Percentiles rank a stretch among this genome's conserved stretches.
Conservation (phyloP, 2,329 filamentous ascomycete species). For the Elsinoe batatas region DNA sequence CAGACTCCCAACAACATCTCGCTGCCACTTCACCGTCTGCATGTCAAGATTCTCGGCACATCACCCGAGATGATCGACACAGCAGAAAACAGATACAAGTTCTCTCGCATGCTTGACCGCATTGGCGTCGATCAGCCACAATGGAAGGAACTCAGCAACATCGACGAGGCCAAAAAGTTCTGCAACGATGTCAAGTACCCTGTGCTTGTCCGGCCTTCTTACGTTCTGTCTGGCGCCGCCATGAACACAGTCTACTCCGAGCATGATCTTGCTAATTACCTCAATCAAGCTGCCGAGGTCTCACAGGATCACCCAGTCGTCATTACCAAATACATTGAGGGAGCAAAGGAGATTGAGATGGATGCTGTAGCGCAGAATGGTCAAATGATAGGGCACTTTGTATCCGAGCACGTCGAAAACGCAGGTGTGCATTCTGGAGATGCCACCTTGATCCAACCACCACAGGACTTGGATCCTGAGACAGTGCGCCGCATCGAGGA, state of each 20-base stretch:
- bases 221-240: slow-evolving; percentile 90
- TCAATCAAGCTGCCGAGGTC: slow-evolving; percentile 84
- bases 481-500: slow-evolving; percentile 89
- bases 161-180: slow-evolving; percentile 80
- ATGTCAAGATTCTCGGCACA: slow-evolving; percentile 87
- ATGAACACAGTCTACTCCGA: slow-evolving; percentile 99
- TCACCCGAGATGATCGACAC: slow-evolving; percentile 98
- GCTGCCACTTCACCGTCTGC: slow-evolving; percentile 73
- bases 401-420: slow-evolving; percentile 98
- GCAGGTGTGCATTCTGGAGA: slow-evolving; percentile 98
- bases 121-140: slow-evolving; percentile 93
- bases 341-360: slow-evolving; percentile 99
- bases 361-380: slow-evolving; percentile 90
- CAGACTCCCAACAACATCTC: slow-evolving; percentile 98
- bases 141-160: slow-evolving; percentile 96
- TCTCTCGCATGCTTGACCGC: slow-evolving; percentile 92
- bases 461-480: slow-evolving; percentile 81
- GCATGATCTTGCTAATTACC: slow-evolving; percentile 78
- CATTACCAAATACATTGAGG: slow-evolving; percentile 99
- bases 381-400: slow-evolving; percentile 85
- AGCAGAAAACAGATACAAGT: slow-evolving; percentile 97
- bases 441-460: slow-evolving; percentile 86
- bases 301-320: slow-evolving; percentile 94
- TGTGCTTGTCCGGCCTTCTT: slow-evolving; percentile 88
- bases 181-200: slow-evolving; percentile 85